A percentile compares a stretch with the other conserved stretches of the same genome.
Evolutionary conservation across 106 monocot species (phyloP).

Genomic region (Dendrobium huoshanense): DNA sequence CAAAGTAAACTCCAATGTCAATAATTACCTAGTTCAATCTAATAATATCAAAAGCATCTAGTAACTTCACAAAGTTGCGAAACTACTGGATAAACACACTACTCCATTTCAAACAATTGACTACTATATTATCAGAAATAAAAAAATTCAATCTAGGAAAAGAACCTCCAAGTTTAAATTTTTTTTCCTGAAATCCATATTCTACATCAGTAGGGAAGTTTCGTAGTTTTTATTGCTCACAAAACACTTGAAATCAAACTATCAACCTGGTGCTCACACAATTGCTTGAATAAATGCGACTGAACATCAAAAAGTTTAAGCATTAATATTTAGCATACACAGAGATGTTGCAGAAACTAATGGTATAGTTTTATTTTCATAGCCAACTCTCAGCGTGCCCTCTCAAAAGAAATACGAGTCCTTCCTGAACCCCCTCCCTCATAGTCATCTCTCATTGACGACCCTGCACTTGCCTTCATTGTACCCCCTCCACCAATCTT

Average conservation of each 20-base stretch:
- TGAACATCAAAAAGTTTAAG: not conserved
- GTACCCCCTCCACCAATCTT: constrained; percentile 95
- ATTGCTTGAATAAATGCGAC: not conserved
- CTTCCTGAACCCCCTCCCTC: constrained; percentile 91
- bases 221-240: not conserved
- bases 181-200: not conserved
- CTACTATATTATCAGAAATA: too few relatives aligned
- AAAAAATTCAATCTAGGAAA: too few relatives aligned
- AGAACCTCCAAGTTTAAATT: too few relatives aligned
- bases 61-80: too few relatives aligned
- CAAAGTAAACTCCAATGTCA: too few relatives aligned
- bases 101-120: too few relatives aligned
- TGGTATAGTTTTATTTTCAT: not conserved
- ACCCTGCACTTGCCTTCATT: constrained; percentile 95
- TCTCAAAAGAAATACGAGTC: constrained; percentile 73
- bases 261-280: not conserved
- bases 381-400: constrained; percentile 16
- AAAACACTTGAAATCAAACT: not conserved
- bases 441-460: constrained; percentile 81
- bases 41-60: too few relatives aligned
- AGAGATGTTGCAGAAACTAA: not conserved
- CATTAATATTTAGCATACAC: not conserved
- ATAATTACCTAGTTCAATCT: too few relatives aligned
- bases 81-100: too few relatives aligned
- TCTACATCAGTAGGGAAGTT: not conserved